Conservation (phyloP, 2,329 filamentous ascomycete genomes). For the Sporothrix euskadiensis region DNA sequence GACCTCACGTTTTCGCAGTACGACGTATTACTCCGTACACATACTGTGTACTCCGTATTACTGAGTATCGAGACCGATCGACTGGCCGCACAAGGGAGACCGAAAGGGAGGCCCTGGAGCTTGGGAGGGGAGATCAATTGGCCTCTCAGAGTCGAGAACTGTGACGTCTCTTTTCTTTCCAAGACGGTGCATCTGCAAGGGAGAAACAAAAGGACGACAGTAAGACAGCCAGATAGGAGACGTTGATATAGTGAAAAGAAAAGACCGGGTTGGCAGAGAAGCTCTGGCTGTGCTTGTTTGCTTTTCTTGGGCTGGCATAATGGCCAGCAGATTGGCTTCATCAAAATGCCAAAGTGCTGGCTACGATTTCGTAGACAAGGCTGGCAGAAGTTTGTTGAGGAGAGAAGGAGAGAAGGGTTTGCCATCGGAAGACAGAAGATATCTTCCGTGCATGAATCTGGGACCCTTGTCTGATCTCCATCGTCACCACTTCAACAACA, state of each 20-base stretch:
- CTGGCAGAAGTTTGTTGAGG: not conserved
- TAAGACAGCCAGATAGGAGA: not conserved
- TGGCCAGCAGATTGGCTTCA: slow-evolving; percentile 11
- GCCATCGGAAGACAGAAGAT: not conserved
- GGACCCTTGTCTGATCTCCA: not conserved
- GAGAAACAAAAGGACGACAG: not conserved
- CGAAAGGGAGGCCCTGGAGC: not conserved
- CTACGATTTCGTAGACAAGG: not conserved
- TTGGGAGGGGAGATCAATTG: not conserved
- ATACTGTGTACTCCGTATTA: not conserved
- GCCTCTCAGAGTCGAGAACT: not conserved
- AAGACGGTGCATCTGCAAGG: not conserved
- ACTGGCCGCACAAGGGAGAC: not conserved
- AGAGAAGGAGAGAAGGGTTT: not conserved
- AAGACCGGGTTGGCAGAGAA: not conserved
- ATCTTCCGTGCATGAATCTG: not conserved
- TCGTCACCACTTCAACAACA: not conserved
- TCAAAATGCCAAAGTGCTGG: slow-evolving; percentile 3
- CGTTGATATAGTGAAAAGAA: not conserved
- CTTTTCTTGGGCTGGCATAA: slow-evolving; percentile 1
- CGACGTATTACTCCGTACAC: too few relatives aligned
- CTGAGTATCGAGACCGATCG: not conserved
- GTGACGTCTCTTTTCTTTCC: not conserved
- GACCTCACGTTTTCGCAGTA: not conserved
- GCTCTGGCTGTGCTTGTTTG: not conserved